Percentiles rank a stretch among this genome's conserved stretches.
Conservation (phyloP, 1,284 basidiomycete genomes). For the Puccinia sorghi region DNA sequence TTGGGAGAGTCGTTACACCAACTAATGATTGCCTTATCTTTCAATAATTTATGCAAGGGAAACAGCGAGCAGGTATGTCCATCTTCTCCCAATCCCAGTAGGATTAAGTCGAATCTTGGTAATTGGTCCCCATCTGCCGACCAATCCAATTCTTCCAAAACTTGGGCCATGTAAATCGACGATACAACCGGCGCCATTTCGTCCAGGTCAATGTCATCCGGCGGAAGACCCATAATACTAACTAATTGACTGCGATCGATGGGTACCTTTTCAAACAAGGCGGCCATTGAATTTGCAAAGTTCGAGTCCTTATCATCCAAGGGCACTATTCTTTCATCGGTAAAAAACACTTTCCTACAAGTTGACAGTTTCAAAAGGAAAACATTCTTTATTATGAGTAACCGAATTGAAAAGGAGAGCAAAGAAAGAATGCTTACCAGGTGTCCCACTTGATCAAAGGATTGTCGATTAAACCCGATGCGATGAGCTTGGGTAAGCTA, state of each 20-base stretch:
- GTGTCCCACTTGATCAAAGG: slow-evolving; percentile 58
- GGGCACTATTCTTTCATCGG: slow-evolving; percentile 58
- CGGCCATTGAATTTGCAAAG: slow-evolving; percentile 56
- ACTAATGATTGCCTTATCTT: slow-evolving; percentile 57
- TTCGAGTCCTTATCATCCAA: slow-evolving; percentile 58
- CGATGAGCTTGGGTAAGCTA: slow-evolving; percentile 58
- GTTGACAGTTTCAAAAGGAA: background rate
- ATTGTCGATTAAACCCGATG: slow-evolving; percentile 56
- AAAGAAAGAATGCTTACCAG: slow-evolving; percentile 53
- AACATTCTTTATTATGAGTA: background rate
- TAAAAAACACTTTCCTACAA: slow-evolving; percentile 58
- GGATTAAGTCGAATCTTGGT: slow-evolving; percentile 58
- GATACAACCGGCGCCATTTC: slow-evolving; percentile 77
- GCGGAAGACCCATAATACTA: slow-evolving; percentile 56
- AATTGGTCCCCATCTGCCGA: slow-evolving; percentile 53
- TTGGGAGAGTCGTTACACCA: slow-evolving; percentile 59
- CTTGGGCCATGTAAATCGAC: slow-evolving; percentile 88
- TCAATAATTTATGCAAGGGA: slow-evolving; percentile 58
- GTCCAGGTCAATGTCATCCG: slow-evolving; percentile 74
- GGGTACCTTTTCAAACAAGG: slow-evolving; percentile 58
- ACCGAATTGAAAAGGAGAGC: background rate
- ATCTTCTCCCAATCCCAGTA: slow-evolving; percentile 59
- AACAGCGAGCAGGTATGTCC: slow-evolving; percentile 59
- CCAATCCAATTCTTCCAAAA: slow-evolving; percentile 64
- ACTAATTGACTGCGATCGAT: slow-evolving; percentile 57